Base-by-base conservation (phyloP, 305 asterid species). In the Withania somnifera region DNA sequence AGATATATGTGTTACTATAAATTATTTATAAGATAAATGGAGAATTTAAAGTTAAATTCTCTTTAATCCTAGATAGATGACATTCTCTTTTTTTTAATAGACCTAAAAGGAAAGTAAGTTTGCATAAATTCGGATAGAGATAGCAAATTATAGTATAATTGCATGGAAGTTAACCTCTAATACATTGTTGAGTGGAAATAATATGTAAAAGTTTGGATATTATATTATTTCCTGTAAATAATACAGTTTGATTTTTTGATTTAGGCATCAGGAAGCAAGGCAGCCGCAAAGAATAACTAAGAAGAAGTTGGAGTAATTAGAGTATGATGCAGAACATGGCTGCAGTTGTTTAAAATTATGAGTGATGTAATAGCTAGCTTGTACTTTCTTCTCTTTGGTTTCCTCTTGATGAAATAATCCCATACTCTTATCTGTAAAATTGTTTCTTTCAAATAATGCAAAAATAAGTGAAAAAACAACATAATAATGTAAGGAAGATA, bases 231-330 rank as follows among this genome's bases (percentile, higher is more conserved):
- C 60, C 9, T 24, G 42, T 26, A 73, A 14, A 45, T 73, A 73
- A 73, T 45, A 13, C 4, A 53, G 1, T 52, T 47, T 50, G 22
- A 24, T 9, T 67, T 7, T 4, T 1, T 28, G 47, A 30, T 76
- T 36, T 61, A 84, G 87, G 87, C 78, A 71, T 66, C 82, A 69
- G 30, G 81, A 71, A 73, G 38, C 58, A 71, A 80, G 78, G 11
- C 85, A 61, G 78, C 83, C 38, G 80, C 85, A 64, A 86, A 84
- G 78, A 81, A 80, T 28, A 61, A 63, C 20, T 80, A 80, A 86
- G 77, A 68, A 47, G 77, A 54, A 51, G 67, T 68, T 50, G 2
- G 53, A 84, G 58, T 45, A 71, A 71, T 71, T 24, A 40, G 79
- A 71, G 58, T 71, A 71, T 45, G 57, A 71, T 71, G 57, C 45